These are phyloP conservation scores for Tricladium varicosporioides DNA, from an alignment of 2,329 filamentous ascomycete genomes.

Conservation along the genomic window DNA sequence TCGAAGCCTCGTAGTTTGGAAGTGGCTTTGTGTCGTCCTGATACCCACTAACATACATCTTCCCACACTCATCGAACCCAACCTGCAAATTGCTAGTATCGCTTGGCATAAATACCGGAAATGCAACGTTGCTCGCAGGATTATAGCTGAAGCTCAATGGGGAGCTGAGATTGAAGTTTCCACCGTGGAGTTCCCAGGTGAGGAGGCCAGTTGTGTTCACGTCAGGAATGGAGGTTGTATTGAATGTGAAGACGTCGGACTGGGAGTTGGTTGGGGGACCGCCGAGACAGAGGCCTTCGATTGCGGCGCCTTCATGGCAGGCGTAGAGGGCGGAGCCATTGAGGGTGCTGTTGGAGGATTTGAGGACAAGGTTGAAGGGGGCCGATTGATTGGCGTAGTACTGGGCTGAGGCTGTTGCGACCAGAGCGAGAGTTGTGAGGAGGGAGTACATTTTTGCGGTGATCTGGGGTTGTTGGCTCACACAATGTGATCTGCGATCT, in stretches of 20 bases:
- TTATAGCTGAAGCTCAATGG: conserved; percentile 38
- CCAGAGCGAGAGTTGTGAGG: conserved; percentile 19
- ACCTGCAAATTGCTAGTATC: conserved; percentile 28
- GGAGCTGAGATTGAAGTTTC: conserved; percentile 33
- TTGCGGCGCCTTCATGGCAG: conserved; percentile 48
- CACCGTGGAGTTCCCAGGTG: conserved; percentile 23
- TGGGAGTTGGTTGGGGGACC: conserved; percentile 10
- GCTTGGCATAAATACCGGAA: conserved; percentile 39
- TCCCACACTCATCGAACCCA: conserved; percentile 39
- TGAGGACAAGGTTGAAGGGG: conserved; percentile 43
- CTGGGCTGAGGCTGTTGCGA: conserved; percentile 26
- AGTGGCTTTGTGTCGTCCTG: conserved; percentile 40
- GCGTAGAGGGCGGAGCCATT: conserved; percentile 39
- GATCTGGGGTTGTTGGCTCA: background rate
- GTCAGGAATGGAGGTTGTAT: conserved; percentile 27
- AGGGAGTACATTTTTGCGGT: conserved; percentile 23
- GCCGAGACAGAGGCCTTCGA: conserved; percentile 44
- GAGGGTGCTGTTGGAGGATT: conserved; percentile 37
- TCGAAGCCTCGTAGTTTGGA: conserved; percentile 20
- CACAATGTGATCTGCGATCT: background rate
- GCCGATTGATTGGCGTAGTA: conserved; percentile 36
- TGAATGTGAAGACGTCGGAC: conserved; percentile 29
- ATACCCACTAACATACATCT: conserved; percentile 40
- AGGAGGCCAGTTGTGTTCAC: conserved; percentile 19
- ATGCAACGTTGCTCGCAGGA: conserved; percentile 40